Evolutionary conservation across 495 filamentous ascomycete genomes (phyloP), one percentile per base, ranked within the genome.

Genomic region (Paragyromitra xinjiangensis): DNA sequence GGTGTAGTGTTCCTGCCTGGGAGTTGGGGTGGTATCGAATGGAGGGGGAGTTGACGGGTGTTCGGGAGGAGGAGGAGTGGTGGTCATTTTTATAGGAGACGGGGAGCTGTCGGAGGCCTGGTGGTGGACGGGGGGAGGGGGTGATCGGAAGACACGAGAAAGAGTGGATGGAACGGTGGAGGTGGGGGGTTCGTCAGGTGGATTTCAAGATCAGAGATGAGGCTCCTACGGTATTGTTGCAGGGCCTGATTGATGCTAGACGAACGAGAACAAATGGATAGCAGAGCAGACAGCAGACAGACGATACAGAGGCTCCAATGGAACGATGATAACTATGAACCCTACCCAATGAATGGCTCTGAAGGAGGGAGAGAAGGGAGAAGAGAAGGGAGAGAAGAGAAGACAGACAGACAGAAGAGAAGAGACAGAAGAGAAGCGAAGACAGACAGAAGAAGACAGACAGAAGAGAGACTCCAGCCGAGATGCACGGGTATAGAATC

Each of bases 1-100:
- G 37, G 68, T 76, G 50, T 76, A 76, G 67, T 71, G 73, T 44
- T 76, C 73, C 42, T 73, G 74, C n/a, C 74, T 40, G 14, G 74
- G 74, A 3, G 74, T 77, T 22, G 74, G 56, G 16, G 74, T 64
- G 16, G 62, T 53, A 39, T 77, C 74, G 22, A 73, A 42, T 16
- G 59, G 69, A 50, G 69, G 74, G 50, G 74, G 50, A 22, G 50
- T 64, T 40, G 69, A 44, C 29, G 74, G 61, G 40, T 72, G 48
- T 64, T 72, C 73, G 22, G 48, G 74, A 3, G 74, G 74, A 50
- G 74, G 74, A 42, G 74, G 74, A 22, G 74, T 77, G 40, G 68
- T 77, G 16, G 74, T 77, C 74, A 77, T 77, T 76, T 56, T 58
- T 69, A 61, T 45, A 59, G 53, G 34, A 64, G 58, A 29, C 24